Percentiles rank a stretch among this genome's conserved stretches.
These are phyloP conservation scores for Flaveria linearis DNA, from an alignment of 129 eudicot genomes.

Conservation along the genomic window DNA sequence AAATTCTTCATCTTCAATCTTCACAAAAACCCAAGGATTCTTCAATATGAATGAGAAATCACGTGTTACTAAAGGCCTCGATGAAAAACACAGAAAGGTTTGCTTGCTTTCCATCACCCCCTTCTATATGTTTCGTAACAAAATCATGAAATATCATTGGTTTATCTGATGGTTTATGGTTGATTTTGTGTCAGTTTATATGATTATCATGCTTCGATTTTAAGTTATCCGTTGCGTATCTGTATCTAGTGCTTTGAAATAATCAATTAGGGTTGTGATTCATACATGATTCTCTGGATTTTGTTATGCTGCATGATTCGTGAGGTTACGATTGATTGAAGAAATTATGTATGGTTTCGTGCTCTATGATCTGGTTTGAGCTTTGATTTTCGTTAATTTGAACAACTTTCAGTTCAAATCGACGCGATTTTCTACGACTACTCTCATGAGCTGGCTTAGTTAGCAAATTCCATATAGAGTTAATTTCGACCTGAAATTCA, in stretches of 20 bases:
- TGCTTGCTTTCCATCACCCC: background rate
- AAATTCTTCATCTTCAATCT: constrained; percentile 16
- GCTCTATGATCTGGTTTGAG: background rate
- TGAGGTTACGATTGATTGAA: background rate
- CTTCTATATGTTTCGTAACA: constrained; percentile 1
- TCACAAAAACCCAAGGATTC: background rate
- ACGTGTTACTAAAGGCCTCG: constrained; percentile 57
- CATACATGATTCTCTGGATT: background rate
- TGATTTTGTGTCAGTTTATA: background rate
- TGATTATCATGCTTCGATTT: background rate
- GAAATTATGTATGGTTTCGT: constrained; percentile 10
- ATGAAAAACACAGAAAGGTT: constrained; percentile 66
- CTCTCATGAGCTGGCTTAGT: constrained; percentile 12
- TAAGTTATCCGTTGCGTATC: background rate
- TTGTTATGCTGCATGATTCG: background rate
- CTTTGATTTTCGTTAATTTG: background rate
- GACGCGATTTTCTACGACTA: background rate
- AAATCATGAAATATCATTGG: background rate
- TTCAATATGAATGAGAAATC: constrained; percentile 53
- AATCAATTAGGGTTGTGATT: constrained; percentile 19
- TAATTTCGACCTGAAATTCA: background rate
- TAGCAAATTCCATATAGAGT: background rate
- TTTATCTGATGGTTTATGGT: constrained; percentile 11
- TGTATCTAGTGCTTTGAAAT: background rate
- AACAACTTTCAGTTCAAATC: constrained; percentile 1